Percentiles rank a stretch among this genome's conserved stretches.
Conservation (phyloP, 108 stramenopile species). For the Epithemia pelagica region DNA sequence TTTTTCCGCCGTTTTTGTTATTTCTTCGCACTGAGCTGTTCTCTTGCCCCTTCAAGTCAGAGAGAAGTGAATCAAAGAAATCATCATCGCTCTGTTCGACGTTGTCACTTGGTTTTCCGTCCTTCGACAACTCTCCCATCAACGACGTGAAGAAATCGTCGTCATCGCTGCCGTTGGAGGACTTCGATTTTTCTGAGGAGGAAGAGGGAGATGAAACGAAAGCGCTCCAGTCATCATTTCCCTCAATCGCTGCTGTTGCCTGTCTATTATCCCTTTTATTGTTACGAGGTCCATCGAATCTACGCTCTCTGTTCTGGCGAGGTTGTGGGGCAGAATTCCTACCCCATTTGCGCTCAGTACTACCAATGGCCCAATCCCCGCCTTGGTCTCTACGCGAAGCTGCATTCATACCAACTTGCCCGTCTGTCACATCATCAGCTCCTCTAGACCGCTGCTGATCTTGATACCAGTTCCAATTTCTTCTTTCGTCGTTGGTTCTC, state of each 20-base stretch:
- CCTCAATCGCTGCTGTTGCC: slow-evolving; percentile 15
- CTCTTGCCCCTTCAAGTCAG: slow-evolving; percentile 24
- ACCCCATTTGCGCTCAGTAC: slow-evolving; percentile 51
- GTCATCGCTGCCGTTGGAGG: slow-evolving; percentile 10
- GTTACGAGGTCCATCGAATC: not conserved
- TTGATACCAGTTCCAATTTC: slow-evolving; percentile 70
- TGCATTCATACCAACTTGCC: not conserved
- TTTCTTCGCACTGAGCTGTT: not conserved
- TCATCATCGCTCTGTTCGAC: slow-evolving; percentile 44
- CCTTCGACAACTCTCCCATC: slow-evolving; percentile 60
- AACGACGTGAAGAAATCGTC: slow-evolving; percentile 77
- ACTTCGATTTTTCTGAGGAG: slow-evolving; percentile 17
- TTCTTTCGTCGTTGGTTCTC: slow-evolving; percentile 40
- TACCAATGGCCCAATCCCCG: slow-evolving; percentile 23
- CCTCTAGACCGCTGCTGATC: slow-evolving; percentile 40
- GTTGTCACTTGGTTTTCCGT: slow-evolving; percentile 10
- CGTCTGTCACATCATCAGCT: not conserved
- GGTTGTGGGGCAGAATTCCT: slow-evolving; percentile 12
- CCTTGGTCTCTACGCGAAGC: not conserved
- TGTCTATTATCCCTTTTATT: slow-evolving; percentile 20
- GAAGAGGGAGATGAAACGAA: slow-evolving; percentile 32
- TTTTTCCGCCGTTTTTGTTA: slow-evolving; percentile 5
- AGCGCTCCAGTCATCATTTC: slow-evolving; percentile 43
- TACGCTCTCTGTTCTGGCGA: not conserved
- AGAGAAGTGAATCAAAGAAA: slow-evolving; percentile 70